Percentiles rank a stretch among this genome's conserved stretches.
Conservation (phyloP, 768 basidiomycete genomes). For the Dacryopinax primogenitus region DNA sequence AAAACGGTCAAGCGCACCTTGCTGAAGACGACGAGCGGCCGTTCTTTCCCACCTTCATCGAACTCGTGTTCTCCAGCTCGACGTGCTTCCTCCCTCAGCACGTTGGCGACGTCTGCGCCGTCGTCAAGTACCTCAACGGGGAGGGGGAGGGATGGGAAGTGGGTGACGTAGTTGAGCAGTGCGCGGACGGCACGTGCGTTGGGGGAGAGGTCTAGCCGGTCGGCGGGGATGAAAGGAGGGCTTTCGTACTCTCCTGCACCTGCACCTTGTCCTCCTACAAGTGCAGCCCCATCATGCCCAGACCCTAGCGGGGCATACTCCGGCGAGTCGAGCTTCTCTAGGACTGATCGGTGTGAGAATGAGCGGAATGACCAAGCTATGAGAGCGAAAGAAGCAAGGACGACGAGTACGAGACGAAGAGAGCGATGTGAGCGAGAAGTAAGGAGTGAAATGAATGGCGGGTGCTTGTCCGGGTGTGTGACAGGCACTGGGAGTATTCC, state of each 20-base stretch:
- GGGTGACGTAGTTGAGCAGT: constrained; percentile 11
- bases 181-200: background rate
- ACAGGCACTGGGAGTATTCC: background rate
- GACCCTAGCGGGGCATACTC: background rate
- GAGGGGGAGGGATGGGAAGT: constrained; percentile 11
- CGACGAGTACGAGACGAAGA: background rate
- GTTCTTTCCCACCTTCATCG: constrained; percentile 4
- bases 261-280: background rate
- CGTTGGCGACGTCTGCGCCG: constrained; percentile 1
- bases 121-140: constrained; percentile 9
- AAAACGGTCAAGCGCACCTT: constrained; percentile 8
- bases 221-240: background rate
- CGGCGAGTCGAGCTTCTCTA: background rate
- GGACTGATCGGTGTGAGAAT: background rate
- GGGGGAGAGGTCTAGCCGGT: background rate
- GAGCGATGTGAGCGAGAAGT: background rate
- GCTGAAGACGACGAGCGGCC: constrained; percentile 13
- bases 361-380: background rate
- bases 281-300: background rate
- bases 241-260: background rate
- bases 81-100: constrained; percentile 8
- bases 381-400: background rate
- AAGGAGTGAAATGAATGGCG: background rate
- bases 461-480: background rate
- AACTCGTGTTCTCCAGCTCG: background rate